phyloP scores from a whole-genome alignment of 2,329 filamentous ascomycete species.

The Fusarium tanahbumbuense region DNA sequence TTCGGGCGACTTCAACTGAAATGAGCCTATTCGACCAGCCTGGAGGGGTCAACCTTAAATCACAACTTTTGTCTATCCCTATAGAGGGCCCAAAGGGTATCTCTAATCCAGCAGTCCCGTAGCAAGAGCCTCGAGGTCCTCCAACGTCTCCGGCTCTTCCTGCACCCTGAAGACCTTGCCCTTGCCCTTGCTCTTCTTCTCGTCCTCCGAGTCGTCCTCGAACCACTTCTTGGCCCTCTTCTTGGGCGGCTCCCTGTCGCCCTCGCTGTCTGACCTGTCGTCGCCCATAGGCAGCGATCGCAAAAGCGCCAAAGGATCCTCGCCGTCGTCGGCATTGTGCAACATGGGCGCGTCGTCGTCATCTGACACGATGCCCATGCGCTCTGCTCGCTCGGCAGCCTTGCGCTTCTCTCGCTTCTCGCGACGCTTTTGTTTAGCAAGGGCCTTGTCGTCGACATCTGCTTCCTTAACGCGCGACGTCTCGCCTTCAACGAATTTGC shows the following conservation, averaged over 20 bases:
- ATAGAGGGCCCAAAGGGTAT: conserved; percentile 46
- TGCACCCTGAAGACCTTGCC: conserved; percentile 70
- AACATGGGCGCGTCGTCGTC: conserved; percentile 50
- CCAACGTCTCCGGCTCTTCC: conserved; percentile 80
- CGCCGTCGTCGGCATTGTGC: conserved; percentile 47
- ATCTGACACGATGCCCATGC: conserved; percentile 43
- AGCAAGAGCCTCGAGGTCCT: conserved; percentile 81
- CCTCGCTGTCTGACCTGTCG: conserved; percentile 48
- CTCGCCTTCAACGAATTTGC: conserved; percentile 82
- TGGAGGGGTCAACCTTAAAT: background rate
- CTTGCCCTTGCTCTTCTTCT: conserved; percentile 54
- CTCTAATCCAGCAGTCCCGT: conserved; percentile 72
- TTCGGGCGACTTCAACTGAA: background rate
- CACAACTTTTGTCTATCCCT: conserved; percentile 40
- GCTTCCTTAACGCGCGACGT: conserved; percentile 75
- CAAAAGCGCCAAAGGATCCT: conserved; percentile 64
- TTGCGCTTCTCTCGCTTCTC: conserved; percentile 82
- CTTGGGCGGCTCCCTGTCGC: conserved; percentile 59
- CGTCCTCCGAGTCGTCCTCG: conserved; percentile 73
- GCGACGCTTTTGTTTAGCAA: conserved; percentile 80
- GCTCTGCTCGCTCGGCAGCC: conserved; percentile 66
- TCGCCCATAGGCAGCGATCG: conserved; percentile 65
- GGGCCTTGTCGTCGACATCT: conserved; percentile 84
- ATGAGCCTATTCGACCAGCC: no score
- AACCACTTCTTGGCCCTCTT: conserved; percentile 83